These are phyloP conservation scores for Talaromyces wortmannii DNA, from an alignment of 495 filamentous ascomycete species.

Conservation along the genomic window DNA sequence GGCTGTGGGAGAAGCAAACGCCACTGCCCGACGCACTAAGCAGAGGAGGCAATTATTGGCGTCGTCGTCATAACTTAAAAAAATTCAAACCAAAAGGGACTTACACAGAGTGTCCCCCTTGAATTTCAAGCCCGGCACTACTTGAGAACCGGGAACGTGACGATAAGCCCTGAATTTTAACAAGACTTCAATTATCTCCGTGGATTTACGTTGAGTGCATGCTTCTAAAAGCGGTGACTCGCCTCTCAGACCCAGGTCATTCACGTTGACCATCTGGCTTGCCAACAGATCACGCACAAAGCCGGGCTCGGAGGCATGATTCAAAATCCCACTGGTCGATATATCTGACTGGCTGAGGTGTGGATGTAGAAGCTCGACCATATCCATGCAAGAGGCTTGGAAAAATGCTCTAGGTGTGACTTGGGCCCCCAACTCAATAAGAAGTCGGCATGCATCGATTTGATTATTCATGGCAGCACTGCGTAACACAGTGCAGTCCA, in stretches of 20 bases:
- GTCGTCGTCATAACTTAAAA: neutral
- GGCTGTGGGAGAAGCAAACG: neutral
- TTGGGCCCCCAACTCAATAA: slow-evolving; percentile 1
- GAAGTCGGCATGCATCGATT: slow-evolving; percentile 4
- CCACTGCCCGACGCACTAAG: slow-evolving; percentile 2
- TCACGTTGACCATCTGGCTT: slow-evolving; percentile 3
- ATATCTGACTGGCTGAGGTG: slow-evolving; percentile 2
- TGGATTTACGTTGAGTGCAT: neutral
- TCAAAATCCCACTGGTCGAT: slow-evolving; percentile 3
- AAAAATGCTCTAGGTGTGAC: neutral
- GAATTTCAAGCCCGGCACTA: neutral
- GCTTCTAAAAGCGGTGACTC: slow-evolving; percentile 1
- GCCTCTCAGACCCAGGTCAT: slow-evolving; percentile 1
- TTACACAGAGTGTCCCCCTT: slow-evolving; percentile 1
- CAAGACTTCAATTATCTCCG: neutral
- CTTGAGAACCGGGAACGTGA: slow-evolving; percentile 1
- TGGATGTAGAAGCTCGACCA: slow-evolving; percentile 3
- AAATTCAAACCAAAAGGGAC: neutral
- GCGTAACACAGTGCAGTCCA: neutral
- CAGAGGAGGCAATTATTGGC: neutral
- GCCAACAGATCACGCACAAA: slow-evolving; percentile 1
- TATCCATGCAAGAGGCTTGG: slow-evolving; percentile 2
- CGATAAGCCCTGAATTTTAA: neutral
- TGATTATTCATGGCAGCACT: neutral
- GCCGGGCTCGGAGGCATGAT: neutral